Evolutionary conservation across 2,329 filamentous ascomycete genomes (phyloP).

Genomic region (Ophiostoma australiae): DNA sequence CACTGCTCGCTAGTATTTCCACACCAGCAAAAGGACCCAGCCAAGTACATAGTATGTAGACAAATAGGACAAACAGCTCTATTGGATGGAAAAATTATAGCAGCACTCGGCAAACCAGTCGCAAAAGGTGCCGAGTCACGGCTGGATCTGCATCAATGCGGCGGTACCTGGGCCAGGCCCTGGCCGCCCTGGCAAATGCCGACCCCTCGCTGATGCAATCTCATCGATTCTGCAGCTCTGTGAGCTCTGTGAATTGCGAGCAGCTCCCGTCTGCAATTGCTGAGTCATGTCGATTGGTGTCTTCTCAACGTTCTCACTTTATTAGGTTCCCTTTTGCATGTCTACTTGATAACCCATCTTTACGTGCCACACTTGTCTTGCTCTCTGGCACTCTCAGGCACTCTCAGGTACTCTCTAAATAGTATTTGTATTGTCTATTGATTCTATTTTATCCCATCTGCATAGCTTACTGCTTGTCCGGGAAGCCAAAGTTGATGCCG

Average conservation of each 20-base stretch:
- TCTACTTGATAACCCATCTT: not conserved
- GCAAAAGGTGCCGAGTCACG: not conserved
- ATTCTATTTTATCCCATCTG: not conserved
- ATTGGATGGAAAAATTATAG: constrained; percentile 22
- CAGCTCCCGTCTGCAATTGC: too few relatives aligned
- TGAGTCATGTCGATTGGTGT: not conserved
- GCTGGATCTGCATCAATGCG: not conserved
- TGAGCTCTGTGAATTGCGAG: too few relatives aligned
- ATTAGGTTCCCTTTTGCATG: not conserved
- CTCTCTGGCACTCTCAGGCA: too few relatives aligned
- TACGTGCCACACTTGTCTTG: too few relatives aligned
- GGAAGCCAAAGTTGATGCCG: constrained; percentile 64
- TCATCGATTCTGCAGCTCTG: not conserved
- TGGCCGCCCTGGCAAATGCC: not conserved
- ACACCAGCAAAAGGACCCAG: not conserved
- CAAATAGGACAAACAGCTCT: not conserved
- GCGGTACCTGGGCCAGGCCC: not conserved
- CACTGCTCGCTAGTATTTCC: not conserved
- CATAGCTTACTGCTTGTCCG: constrained; percentile 49
- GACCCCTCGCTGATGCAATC: not conserved
- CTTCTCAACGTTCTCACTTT: too few relatives aligned
- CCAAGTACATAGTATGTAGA: not conserved
- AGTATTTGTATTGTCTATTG: not conserved
- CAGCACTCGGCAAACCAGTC: not conserved
- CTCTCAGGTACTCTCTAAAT: too few relatives aligned